Evolutionary conservation across 2,329 filamentous ascomycete species (phyloP), one percentile per base, ranked within the genome.

Genomic region (Daldinia eschscholtzii): DNA sequence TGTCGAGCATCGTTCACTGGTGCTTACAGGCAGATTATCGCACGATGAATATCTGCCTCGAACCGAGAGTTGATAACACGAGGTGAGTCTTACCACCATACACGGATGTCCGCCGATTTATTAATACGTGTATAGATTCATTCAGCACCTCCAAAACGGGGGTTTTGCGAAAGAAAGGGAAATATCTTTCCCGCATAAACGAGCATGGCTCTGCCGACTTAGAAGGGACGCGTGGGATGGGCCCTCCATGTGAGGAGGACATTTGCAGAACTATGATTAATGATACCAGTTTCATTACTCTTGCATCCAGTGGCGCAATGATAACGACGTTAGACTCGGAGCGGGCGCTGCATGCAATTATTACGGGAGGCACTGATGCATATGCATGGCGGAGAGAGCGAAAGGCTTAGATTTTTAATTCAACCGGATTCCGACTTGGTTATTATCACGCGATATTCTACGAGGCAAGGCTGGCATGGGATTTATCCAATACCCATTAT

Each of bases 151-250:
- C 15, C 87, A 92, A 69, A 82, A 88, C 6, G 86, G 87, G 0
- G 94, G 95, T 0, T 99, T 98, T 78, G 89, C 91, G 72, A 96
- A 93, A 77, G 93, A 97, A 81, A 90, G 90, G 66, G 93, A 98
- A 76, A 86, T 98, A 57, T 87, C 90, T 0, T 94, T 99, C 71
- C 91, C 94, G 0, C 94, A 98, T 79, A 99, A 99, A 80, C 94
- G 97, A 79, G 90, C 93, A 6, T 97, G 94, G 80, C 86, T 95
- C 68, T 92, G 97, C 81, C 92, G 91, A 75, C 86, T 97, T 70
- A 86, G 89, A 64, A 86, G 95, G 67, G 94, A 97, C 72, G 88
- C 86, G 20, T 98, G 94, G 92, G 87, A 92, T 52, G 89, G 88
- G 0, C 93, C 93, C 13, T 84, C 83, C 4, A 73, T 91, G 64